phyloP scores from a whole-genome alignment of 306 rosid species.

The Cucurbita moschata region DNA sequence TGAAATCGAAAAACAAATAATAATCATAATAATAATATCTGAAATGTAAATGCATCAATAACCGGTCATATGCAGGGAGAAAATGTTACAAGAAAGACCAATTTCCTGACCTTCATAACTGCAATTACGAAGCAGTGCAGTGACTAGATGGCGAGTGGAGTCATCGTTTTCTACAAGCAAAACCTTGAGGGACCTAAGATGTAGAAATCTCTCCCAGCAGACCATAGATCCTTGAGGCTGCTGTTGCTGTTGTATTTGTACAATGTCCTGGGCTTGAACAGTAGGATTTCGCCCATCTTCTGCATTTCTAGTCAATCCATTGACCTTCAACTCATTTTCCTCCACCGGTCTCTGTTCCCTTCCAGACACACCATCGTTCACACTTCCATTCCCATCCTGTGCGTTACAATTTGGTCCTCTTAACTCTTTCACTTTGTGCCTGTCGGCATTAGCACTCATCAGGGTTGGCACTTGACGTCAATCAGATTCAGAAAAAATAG shows the following conservation, averaged over 20 bases:
- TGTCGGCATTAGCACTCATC: slow-evolving; percentile 40
- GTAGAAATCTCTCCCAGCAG: slow-evolving; percentile 89
- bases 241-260: slow-evolving; percentile 34
- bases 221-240: slow-evolving; percentile 53
- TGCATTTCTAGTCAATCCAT: slow-evolving; percentile 25
- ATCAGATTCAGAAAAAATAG: slow-evolving; percentile 16
- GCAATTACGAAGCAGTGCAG: slow-evolving; percentile 89
- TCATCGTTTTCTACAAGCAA: slow-evolving; percentile 80
- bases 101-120: slow-evolving; percentile 67
- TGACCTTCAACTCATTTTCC: slow-evolving; percentile 33
- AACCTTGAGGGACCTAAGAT: slow-evolving; percentile 69
- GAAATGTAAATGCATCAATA: neutral
- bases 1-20: neutral
- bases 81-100: neutral
- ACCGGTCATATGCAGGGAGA: neutral
- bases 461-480: slow-evolving; percentile 27
- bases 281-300: slow-evolving; percentile 27
- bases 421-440: slow-evolving; percentile 29
- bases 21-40: neutral
- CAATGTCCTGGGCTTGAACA: slow-evolving; percentile 26
- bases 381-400: slow-evolving; percentile 24
- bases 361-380: slow-evolving; percentile 18
- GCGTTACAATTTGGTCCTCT: slow-evolving; percentile 18
- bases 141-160: slow-evolving; percentile 73
- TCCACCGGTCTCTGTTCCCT: slow-evolving; percentile 18